These are phyloP conservation scores for Aspergillus phoenicis DNA, from an alignment of 2,329 filamentous ascomycete species.

Conservation along the genomic window DNA sequence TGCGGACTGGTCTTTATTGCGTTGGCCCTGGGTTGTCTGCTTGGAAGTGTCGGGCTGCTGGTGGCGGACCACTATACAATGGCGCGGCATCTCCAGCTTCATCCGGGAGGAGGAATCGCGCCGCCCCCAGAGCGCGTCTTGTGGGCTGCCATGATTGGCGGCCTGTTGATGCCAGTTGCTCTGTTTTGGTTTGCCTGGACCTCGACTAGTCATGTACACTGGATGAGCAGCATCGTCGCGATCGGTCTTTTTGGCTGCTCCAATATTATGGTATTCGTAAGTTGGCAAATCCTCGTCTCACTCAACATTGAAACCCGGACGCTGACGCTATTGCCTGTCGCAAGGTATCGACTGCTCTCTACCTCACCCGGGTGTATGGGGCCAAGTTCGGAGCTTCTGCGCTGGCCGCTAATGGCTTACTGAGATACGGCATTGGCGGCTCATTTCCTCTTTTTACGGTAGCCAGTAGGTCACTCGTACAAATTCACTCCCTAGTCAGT, in stretches of 20 bases:
- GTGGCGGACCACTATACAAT: background rate
- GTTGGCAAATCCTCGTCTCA: conserved; percentile 27
- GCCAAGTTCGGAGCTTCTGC: conserved; percentile 31
- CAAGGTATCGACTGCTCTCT: conserved; percentile 46
- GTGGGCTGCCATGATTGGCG: conserved; percentile 52
- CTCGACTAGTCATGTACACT: conserved; percentile 44
- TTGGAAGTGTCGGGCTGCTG: conserved; percentile 41
- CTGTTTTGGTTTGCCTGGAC: conserved; percentile 56
- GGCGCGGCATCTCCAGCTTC: background rate
- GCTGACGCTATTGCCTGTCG: no score
- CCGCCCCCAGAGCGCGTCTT: conserved; percentile 54
- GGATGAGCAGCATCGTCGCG: conserved; percentile 35
- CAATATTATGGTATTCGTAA: conserved; percentile 31
- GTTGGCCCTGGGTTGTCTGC: conserved; percentile 69
- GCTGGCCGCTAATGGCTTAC: conserved; percentile 37
- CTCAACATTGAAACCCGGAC: no score
- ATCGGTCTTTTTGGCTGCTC: conserved; percentile 30
- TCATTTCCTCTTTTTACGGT: conserved; percentile 42
- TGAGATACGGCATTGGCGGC: conserved; percentile 36
- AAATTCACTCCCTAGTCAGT: no score
- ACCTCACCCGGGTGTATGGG: conserved; percentile 35
- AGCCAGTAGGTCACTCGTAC: conserved; percentile 15
- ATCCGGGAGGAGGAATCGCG: conserved; percentile 20
- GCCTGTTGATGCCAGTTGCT: conserved; percentile 49
- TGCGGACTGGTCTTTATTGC: conserved; percentile 58